Evolutionary conservation across 2,329 filamentous ascomycete genomes (phyloP).

Genomic region (Calonectria hongkongensis): DNA sequence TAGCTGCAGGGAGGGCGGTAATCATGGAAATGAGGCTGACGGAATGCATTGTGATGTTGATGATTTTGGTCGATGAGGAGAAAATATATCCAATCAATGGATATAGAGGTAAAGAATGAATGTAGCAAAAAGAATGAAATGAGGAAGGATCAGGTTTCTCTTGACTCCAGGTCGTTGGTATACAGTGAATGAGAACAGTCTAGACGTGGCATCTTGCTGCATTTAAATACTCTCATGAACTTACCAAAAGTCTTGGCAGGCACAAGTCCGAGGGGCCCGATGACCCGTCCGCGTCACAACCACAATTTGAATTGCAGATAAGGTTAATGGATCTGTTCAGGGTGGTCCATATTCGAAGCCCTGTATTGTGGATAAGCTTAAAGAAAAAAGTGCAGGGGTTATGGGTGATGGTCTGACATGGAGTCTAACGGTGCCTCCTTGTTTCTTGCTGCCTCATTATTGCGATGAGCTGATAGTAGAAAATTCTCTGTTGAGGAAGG

Average conservation of each 20-base stretch:
- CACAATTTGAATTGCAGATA: neutral
- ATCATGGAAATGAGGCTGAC: constrained; percentile 44
- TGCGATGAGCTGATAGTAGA: neutral
- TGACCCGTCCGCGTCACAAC: neutral
- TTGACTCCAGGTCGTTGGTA: constrained; percentile 34
- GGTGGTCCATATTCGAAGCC: neutral
- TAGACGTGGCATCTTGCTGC: neutral
- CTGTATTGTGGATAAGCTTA: constrained; percentile 35
- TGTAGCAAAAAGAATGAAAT: constrained; percentile 12
- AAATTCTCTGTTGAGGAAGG: neutral
- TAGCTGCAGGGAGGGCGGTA: constrained; percentile 53
- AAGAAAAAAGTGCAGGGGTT: constrained; percentile 6
- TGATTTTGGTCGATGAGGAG: constrained; percentile 5
- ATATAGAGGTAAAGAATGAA: constrained; percentile 14
- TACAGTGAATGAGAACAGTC: neutral
- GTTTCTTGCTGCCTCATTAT: neutral
- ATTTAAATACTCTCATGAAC: neutral
- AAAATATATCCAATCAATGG: constrained; percentile 32
- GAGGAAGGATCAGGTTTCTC: constrained; percentile 4
- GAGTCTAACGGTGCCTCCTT: neutral
- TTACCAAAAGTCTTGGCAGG: neutral
- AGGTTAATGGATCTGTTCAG: constrained; percentile 3
- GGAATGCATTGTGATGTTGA: constrained; percentile 46
- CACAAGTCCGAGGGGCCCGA: neutral
- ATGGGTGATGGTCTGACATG: neutral